A percentile compares a stretch with the other conserved stretches of the same genome.
These are phyloP conservation scores for Cyberlindnera subsufficiens DNA, from an alignment of 805 yeast genomes.

Conservation along the genomic window DNA sequence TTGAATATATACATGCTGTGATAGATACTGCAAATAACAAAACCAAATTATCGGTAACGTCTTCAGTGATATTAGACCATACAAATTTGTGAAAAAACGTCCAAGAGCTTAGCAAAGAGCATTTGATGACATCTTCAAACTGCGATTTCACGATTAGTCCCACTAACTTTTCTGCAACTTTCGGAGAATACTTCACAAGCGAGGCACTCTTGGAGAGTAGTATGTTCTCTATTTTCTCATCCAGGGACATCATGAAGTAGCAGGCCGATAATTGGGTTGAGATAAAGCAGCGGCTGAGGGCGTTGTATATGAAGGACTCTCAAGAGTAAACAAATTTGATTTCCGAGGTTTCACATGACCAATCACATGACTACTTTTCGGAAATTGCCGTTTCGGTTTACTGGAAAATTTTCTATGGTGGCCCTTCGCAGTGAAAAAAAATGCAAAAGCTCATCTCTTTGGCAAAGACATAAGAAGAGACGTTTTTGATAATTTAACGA, in stretches of 20 bases:
- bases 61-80: slow-evolving; percentile 2
- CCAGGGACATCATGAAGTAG: not conserved
- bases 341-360: too few relatives aligned
- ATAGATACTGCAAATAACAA: slow-evolving; percentile 1
- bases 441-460: slow-evolving; percentile 10
- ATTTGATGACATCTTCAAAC: not conserved
- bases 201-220: not conserved
- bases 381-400: slow-evolving; percentile 1
- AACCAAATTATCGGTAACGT: slow-evolving; percentile 7
- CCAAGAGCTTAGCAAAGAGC: not conserved
- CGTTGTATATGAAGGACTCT: too few relatives aligned
- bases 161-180: slow-evolving; percentile 1
- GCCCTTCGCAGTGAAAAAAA: not conserved
- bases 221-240: not conserved
- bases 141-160: not conserved
- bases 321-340: too few relatives aligned
- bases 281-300: too few relatives aligned
- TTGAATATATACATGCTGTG: not conserved
- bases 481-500: not conserved
- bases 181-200: slow-evolving; percentile 3
- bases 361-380: not conserved
- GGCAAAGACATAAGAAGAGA: not conserved
- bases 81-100: not conserved
- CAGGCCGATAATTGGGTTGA: not conserved
- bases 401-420: slow-evolving; percentile 7